phyloP scores from a whole-genome alignment of 2,329 filamentous ascomycete genomes.

The Cladophialophora psammophila region DNA sequence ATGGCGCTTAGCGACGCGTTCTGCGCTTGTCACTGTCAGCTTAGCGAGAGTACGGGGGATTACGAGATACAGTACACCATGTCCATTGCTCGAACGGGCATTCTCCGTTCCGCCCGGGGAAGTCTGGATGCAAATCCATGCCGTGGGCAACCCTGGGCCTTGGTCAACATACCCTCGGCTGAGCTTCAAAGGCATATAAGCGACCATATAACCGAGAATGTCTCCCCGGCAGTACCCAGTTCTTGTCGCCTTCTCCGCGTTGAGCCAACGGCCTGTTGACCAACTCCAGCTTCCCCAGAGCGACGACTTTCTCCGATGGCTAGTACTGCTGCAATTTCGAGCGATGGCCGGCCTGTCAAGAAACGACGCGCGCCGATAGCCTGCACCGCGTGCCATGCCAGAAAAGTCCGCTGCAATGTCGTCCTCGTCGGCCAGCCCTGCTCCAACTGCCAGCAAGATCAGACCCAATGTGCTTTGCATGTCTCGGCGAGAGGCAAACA shows the following conservation, averaged over 20 bases:
- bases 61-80: too few species aligned
- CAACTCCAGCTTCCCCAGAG: background rate
- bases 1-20: background rate
- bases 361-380: constrained; percentile 56
- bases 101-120: background rate
- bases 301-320: background rate
- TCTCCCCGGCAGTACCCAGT: background rate
- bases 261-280: background rate
- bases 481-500: constrained; percentile 27
- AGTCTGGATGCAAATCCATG: background rate
- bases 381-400: constrained; percentile 60
- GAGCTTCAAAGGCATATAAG: background rate
- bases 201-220: constrained; percentile 17
- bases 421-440: constrained; percentile 54
- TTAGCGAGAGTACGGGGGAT: background rate
- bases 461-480: constrained; percentile 39
- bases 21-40: background rate
- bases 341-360: background rate
- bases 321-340: constrained; percentile 1
- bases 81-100: background rate
- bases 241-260: constrained; percentile 2
- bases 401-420: constrained; percentile 61
- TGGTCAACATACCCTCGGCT: background rate
- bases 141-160: constrained; percentile 4
- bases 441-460: constrained; percentile 43